A percentile compares a stretch with the other conserved stretches of the same genome.
These are phyloP conservation scores for Stephanodiscus minutulus DNA, from an alignment of 108 stramenopile genomes.

Conservation along the genomic window DNA sequence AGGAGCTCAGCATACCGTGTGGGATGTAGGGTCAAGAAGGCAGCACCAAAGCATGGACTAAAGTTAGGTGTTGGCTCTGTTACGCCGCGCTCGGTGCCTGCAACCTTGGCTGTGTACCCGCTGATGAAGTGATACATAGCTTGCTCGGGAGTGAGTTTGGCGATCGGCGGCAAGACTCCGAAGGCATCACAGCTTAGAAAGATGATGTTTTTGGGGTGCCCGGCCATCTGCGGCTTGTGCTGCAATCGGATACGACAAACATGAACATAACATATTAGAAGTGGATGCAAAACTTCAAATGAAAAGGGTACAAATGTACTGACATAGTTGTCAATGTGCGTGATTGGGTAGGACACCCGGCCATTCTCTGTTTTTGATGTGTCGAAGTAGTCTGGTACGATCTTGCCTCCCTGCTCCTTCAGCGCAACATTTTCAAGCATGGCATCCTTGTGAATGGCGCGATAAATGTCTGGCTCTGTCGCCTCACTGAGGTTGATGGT, in stretches of 20 bases:
- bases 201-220: conserved; percentile 94
- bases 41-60: conserved; percentile 96
- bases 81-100: conserved; percentile 97
- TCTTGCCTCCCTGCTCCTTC: conserved; percentile 54
- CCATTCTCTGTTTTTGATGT: conserved; percentile 96
- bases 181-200: conserved; percentile 98
- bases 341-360: conserved; percentile 95
- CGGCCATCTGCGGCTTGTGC: conserved; percentile 93
- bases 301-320: conserved; percentile 33
- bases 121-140: conserved; percentile 98
- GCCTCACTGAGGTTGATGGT: conserved; percentile 92
- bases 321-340: conserved; percentile 91
- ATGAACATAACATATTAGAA: background rate
- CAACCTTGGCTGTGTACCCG: conserved; percentile 98
- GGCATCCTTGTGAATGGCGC: conserved; percentile 93
- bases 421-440: conserved; percentile 94
- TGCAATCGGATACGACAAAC: conserved; percentile 24
- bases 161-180: conserved; percentile 97
- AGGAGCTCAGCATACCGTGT: conserved; percentile 95
- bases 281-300: background rate
- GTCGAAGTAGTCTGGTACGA: conserved; percentile 90
- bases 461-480: conserved; percentile 98
- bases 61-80: conserved; percentile 94
- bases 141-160: conserved; percentile 88
- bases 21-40: conserved; percentile 96